Conservation (phyloP, 1,139 yeast genomes). For the Yamadazyma dushanensis region DNA sequence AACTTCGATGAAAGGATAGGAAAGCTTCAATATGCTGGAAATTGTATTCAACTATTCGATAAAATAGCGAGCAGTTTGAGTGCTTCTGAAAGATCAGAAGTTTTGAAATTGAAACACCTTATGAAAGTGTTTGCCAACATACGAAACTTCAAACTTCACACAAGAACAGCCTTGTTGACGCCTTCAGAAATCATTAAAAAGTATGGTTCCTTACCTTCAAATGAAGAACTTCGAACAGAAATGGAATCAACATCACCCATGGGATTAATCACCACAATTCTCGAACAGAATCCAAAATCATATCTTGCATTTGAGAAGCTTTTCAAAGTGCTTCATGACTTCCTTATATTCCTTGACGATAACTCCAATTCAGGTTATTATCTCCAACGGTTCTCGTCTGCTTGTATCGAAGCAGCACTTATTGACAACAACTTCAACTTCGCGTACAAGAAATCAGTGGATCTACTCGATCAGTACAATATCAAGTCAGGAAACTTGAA, state of each 20-base stretch:
- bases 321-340: slow-evolving; percentile 39
- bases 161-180: slow-evolving; percentile 29
- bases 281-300: slow-evolving; percentile 57
- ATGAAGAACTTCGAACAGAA: slow-evolving; percentile 15
- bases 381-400: slow-evolving; percentile 41
- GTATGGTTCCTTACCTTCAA: slow-evolving; percentile 21
- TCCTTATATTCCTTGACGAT: slow-evolving; percentile 27
- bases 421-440: slow-evolving; percentile 53
- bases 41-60: slow-evolving; percentile 40
- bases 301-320: slow-evolving; percentile 51
- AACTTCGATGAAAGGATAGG: slow-evolving; percentile 52
- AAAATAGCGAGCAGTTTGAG: slow-evolving; percentile 16
- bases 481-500: slow-evolving; percentile 20
- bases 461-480: slow-evolving; percentile 26
- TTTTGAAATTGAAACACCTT: slow-evolving; percentile 29
- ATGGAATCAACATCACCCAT: slow-evolving; percentile 23
- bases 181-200: slow-evolving; percentile 30
- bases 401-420: slow-evolving; percentile 60
- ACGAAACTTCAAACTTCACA: slow-evolving; percentile 37
- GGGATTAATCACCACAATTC: slow-evolving; percentile 34
- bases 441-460: slow-evolving; percentile 43
- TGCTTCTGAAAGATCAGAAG: slow-evolving; percentile 15
- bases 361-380: slow-evolving; percentile 15
- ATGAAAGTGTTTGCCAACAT: slow-evolving; percentile 29
- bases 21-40: slow-evolving; percentile 40